phyloP scores from a whole-genome alignment of 495 filamentous ascomycete genomes.

The Pyronema domesticum region DNA sequence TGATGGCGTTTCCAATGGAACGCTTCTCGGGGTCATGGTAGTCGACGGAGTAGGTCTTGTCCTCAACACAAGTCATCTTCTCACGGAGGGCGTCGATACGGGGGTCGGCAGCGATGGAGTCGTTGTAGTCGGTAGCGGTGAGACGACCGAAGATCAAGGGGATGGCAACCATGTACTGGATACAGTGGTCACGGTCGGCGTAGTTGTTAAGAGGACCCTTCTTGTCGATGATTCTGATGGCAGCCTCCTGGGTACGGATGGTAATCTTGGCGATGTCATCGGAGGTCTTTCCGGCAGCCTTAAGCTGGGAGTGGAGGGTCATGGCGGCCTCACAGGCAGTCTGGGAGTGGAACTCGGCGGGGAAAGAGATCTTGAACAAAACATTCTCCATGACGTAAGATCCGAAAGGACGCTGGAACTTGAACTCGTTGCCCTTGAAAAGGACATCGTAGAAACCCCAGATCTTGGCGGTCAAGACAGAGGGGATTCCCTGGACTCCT shows the following conservation, averaged over 20 bases:
- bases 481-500: conserved; percentile 65
- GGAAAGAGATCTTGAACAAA: conserved; percentile 83
- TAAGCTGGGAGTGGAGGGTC: conserved; percentile 66
- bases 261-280: conserved; percentile 84
- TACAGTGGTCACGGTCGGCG: conserved; percentile 96
- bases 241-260: conserved; percentile 94
- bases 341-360: conserved; percentile 97
- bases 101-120: conserved; percentile 76
- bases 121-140: conserved; percentile 77
- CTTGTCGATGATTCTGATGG: conserved; percentile 98
- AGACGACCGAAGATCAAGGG: conserved; percentile 91
- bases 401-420: conserved; percentile 89
- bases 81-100: conserved; percentile 78
- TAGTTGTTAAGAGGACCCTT: conserved; percentile 99
- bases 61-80: conserved; percentile 88
- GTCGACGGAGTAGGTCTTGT: conserved; percentile 78
- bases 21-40: conserved; percentile 88
- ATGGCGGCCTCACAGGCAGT: conserved; percentile 91
- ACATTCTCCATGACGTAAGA: conserved; percentile 99
- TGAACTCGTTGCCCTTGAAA: conserved; percentile 87
- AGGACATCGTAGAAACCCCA: conserved; percentile 99
- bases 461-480: conserved; percentile 75
- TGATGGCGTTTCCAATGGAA: conserved; percentile 89
- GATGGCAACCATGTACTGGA: conserved; percentile 95
- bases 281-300: conserved; percentile 70